These are phyloP conservation scores for Sclerotinia spermophila DNA, from an alignment of 2,329 filamentous ascomycete genomes.

Conservation along the genomic window DNA sequence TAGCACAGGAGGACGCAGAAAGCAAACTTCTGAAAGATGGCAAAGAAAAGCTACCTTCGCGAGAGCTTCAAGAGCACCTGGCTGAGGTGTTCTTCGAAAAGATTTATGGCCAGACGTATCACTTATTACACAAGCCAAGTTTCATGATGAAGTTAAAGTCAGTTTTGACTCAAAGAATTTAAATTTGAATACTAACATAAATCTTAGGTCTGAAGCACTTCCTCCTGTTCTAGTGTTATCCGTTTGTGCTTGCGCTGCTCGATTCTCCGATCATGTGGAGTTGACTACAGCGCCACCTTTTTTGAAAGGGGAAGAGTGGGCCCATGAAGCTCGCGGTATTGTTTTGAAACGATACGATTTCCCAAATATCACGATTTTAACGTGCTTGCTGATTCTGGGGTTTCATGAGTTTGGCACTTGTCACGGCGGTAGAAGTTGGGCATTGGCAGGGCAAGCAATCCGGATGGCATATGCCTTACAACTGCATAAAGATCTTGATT, in stretches of 20 bases:
- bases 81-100: conserved; percentile 95
- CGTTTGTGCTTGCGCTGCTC: conserved; percentile 90
- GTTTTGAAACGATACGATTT: conserved; percentile 85
- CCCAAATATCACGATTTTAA: conserved; percentile 93
- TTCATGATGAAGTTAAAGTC: conserved; percentile 84
- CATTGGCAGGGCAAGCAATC: conserved; percentile 89
- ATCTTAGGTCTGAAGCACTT: conserved; percentile 63
- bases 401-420: conserved; percentile 97
- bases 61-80: conserved; percentile 88
- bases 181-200: conserved; percentile 18
- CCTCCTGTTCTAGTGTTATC: conserved; percentile 91
- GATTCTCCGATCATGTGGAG: conserved; percentile 86
- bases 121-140: conserved; percentile 91
- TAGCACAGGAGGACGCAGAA: conserved; percentile 66
- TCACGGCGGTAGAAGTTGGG: conserved; percentile 93
- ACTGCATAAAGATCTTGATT: conserved; percentile 84
- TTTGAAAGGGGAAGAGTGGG: conserved; percentile 87
- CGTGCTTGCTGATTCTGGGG: conserved; percentile 81
- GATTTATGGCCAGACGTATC: conserved; percentile 92
- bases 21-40: conserved; percentile 78
- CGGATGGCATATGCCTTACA: conserved; percentile 96
- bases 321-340: conserved; percentile 79
- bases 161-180: conserved; percentile 33
- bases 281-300: conserved; percentile 71
- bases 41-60: conserved; percentile 73